Base-by-base conservation (phyloP, 306 rosid species). In the Trifolium subterraneum region DNA sequence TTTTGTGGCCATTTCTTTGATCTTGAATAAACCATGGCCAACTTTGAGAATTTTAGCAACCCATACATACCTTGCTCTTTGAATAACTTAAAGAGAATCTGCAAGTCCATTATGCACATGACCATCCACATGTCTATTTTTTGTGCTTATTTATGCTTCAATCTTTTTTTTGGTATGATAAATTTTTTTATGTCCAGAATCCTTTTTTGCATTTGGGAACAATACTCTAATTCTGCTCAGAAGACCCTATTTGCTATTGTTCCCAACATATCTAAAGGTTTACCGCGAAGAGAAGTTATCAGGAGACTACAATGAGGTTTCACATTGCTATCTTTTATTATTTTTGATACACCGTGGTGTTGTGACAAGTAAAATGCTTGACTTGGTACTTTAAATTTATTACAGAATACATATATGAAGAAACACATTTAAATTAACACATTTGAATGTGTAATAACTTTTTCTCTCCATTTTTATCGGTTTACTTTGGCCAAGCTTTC, bases 11-110 rank as follows among this genome's bases (percentile, higher is more conserved):
- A 85, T 85, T 80, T 75, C 85, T 82, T 89, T 81, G 81, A 79
- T 84, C 89, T 86, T 80, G 86, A 90, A 90, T 95, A 92, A 88
- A 71, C 84, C 86, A 79, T 85, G 97, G 92, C 89, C 97, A 79
- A 76, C 81, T 87, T 64, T 62, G 82, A 88, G 84, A 82, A 73
- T 74, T 81, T 90, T 86, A 88, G 96, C 88, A 85, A 79, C 80
- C 86, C 88, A 75, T 90, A 92, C 88, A 95, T 85, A 59, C 77
- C 81, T 67, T 74, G 76, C 79, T 87, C 55, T 84, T 77, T 83
- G 81, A 92, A 90, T 94, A 94, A 92, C 89, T 82, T 64, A n/a
- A 82, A 84, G 87, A 82, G 82, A 83, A 76, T 79, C 85, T 72
- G 88, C 84, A 76, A 79, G 79, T 83, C 86, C 84, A 38, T 76